Conservation (phyloP, 257 asterid species). For the Marsdenia floribunda region DNA sequence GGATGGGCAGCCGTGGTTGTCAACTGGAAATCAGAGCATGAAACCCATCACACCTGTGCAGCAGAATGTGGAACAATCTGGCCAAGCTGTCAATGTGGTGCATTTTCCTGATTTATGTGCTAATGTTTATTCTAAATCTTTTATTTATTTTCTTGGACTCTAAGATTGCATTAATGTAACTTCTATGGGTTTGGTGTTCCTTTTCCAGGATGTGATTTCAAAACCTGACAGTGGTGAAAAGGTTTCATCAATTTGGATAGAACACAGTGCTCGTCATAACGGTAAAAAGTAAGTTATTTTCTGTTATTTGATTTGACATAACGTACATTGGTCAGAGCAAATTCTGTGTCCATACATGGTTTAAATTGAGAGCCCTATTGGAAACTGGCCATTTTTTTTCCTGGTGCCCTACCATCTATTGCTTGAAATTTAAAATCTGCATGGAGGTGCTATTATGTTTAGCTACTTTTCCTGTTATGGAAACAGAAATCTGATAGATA, state of each 20-base stretch:
- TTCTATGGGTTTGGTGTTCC: constrained; percentile 11
- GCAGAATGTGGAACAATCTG: constrained; percentile 43
- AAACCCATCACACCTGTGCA: constrained; percentile 46
- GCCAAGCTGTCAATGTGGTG: constrained; percentile 32
- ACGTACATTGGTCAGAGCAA: background rate
- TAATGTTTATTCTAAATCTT: constrained; percentile 7
- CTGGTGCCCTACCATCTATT: background rate
- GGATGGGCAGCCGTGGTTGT: constrained; percentile 62
- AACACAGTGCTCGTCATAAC: constrained; percentile 46
- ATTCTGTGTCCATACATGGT: background rate
- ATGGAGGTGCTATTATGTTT: background rate
- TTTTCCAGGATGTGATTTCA: constrained; percentile 45
- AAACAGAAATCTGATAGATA: background rate
- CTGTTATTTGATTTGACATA: constrained; percentile 7
- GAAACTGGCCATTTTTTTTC: background rate
- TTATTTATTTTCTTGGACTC: background rate
- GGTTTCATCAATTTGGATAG: constrained; percentile 55
- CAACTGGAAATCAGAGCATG: constrained; percentile 51
- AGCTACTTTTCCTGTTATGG: background rate
- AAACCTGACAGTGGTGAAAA: constrained; percentile 29
- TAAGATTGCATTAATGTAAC: background rate
- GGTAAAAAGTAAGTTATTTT: constrained; percentile 60
- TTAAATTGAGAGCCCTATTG: background rate
- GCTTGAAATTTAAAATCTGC: background rate
- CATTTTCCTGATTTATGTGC: constrained; percentile 15